These are phyloP conservation scores for Komagataella pseudopastoris DNA, from an alignment of 805 yeast genomes.

Conservation along the genomic window DNA sequence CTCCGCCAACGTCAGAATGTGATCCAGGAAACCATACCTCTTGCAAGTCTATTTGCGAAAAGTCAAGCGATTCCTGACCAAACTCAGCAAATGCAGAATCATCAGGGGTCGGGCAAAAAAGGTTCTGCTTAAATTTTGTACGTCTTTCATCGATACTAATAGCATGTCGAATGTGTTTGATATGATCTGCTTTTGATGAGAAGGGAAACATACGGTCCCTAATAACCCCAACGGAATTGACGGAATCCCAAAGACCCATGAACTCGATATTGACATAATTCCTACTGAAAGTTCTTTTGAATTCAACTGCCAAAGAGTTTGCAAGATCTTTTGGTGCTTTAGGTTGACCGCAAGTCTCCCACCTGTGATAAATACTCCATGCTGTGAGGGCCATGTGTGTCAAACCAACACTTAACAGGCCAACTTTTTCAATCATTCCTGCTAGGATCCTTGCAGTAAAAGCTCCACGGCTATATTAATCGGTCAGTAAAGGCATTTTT, in stretches of 20 bases:
- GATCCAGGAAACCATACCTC: conserved; percentile 62
- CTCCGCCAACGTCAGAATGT: conserved; percentile 62
- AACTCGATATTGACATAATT: conserved; percentile 31
- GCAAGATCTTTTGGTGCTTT: conserved; percentile 23
- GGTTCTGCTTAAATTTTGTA: conserved; percentile 45
- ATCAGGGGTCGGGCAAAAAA: conserved; percentile 26
- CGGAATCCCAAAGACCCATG: conserved; percentile 60
- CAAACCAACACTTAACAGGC: conserved; percentile 38
- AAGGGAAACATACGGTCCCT: conserved; percentile 47
- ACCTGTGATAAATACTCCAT: conserved; percentile 46
- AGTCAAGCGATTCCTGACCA: conserved; percentile 1
- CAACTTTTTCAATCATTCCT: conserved; percentile 56
- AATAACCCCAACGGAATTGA: conserved; percentile 50
- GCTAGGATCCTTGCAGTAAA: conserved; percentile 50
- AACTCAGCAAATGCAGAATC: not conserved
- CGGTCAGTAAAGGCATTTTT: not conserved
- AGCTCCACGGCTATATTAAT: conserved; percentile 36
- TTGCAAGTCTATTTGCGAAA: conserved; percentile 19
- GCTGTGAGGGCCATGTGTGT: conserved; percentile 46
- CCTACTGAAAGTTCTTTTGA: conserved; percentile 39
- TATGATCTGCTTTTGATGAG: conserved; percentile 33
- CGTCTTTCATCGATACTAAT: conserved; percentile 56
- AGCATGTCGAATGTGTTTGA: conserved; percentile 53
- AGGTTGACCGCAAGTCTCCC: conserved; percentile 53
- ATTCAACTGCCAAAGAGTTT: conserved; percentile 35